phyloP scores from a whole-genome alignment of 2,329 filamentous ascomycete species.

The Pseudogymnoascus sp. region DNA sequence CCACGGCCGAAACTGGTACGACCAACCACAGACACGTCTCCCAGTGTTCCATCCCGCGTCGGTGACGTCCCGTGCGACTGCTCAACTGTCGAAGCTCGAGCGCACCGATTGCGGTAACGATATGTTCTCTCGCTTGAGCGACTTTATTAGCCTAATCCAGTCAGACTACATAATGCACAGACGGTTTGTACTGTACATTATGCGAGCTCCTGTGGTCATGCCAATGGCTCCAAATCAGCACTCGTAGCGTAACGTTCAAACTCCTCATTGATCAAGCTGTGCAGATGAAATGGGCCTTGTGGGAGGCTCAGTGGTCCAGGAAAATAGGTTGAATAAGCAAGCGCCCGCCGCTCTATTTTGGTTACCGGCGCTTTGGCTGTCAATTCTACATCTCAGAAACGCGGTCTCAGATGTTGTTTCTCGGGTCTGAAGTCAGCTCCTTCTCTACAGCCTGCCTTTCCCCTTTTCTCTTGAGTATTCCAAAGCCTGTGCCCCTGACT shows the following conservation, averaged over 20 bases:
- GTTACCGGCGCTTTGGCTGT: background rate
- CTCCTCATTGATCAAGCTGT: background rate
- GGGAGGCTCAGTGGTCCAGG: background rate
- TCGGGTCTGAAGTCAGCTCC: background rate
- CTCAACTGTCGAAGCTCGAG: background rate
- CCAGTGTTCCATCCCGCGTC: background rate
- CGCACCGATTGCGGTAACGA: background rate
- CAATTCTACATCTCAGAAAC: background rate
- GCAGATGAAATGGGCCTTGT: background rate
- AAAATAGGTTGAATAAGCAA: background rate
- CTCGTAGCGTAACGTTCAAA: slow-evolving; percentile 3
- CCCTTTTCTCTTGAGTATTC: background rate
- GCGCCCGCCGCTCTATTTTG: background rate
- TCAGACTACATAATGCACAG: background rate
- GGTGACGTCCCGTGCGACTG: background rate
- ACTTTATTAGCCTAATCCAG: background rate
- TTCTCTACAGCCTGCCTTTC: background rate
- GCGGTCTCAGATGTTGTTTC: background rate
- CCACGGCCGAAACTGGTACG: background rate
- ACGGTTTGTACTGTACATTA: background rate
- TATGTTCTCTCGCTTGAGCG: background rate
- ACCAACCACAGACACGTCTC: slow-evolving; percentile 3
- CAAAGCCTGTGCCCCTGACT: background rate
- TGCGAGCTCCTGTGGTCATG: background rate
- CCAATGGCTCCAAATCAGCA: slow-evolving; percentile 2